Base-by-base conservation (phyloP, 495 filamentous ascomycete species). In the Cercophora sp. region DNA sequence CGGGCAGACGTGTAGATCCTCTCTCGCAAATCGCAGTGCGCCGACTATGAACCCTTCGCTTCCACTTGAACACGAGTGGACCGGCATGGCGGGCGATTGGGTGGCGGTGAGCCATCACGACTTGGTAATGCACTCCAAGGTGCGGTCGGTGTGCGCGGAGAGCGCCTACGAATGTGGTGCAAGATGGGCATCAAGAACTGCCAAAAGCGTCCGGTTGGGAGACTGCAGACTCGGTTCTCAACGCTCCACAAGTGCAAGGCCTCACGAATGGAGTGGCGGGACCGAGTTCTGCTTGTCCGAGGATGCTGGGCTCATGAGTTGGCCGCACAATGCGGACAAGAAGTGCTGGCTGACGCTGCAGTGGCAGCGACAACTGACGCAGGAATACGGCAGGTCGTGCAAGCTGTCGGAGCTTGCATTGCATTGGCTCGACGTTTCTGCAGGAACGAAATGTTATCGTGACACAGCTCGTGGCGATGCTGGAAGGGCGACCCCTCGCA, bases 401-500 rank as follows among this genome's bases (percentile, higher is more conserved):
- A 31, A 22, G 22, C 24, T 41, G 53, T 53, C 37, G 42, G 1
- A 20, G n/a, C 34, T 20, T 25, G 44, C 45, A 48, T 56, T 34
- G 54, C 43, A 55, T 45, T 48, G 46, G 46, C 49, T 55, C 34
- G 37, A 35, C 45, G 50, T 46, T 51, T 54, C 56, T 55, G 56
- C 56, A 59, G 58, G 58, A 61, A 57, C 50, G 52, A 42, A 53
- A 45, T 31, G 46, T 49, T 51, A 55, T 23, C 22, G 57, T 60
- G 48, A 48, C 57, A 60, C 57, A 53, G 51, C 26, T 32, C 35
- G 55, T 60, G 61, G 61, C 57, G 51, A 63, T 55, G 57, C 43
- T 20, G 43, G n/a, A n/a, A n/a, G n/a, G n/a, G n/a, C n/a, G n/a
- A n/a, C n/a, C n/a, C n/a, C n/a, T n/a, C n/a, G n/a, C n/a, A n/a